These are phyloP conservation scores for Neonothopanus nambi DNA, from an alignment of 1,284 basidiomycete genomes.

Conservation along the genomic window DNA sequence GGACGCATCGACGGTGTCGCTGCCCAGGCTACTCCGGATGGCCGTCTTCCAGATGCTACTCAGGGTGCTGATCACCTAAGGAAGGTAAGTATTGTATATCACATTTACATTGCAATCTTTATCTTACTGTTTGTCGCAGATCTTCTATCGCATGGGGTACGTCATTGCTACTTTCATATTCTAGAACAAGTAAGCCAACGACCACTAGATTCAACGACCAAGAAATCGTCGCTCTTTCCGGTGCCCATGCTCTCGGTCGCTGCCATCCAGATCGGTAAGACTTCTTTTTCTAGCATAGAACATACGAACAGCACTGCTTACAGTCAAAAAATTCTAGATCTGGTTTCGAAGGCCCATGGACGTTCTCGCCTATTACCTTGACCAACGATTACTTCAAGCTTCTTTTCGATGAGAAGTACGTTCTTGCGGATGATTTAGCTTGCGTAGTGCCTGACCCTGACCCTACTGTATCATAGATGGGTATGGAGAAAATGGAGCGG, in stretches of 20 bases:
- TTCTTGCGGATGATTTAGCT: conserved; percentile 10
- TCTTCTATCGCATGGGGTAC: conserved; percentile 90
- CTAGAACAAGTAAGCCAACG: conserved; percentile 26
- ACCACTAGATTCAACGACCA: conserved; percentile 84
- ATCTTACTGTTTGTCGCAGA: conserved; percentile 39
- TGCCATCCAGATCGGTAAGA: conserved; percentile 79
- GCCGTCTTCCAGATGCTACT: conserved; percentile 89
- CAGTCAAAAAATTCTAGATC: conserved; percentile 51
- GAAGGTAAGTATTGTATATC: conserved; percentile 44
- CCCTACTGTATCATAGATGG: no score
- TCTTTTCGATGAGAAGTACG: conserved; percentile 84
- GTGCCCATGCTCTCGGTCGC: conserved; percentile 94
- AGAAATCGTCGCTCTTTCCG: conserved; percentile 92
- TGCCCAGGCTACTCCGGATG: conserved; percentile 84
- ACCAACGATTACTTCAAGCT: conserved; percentile 92
- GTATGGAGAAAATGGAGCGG: conserved; percentile 88
- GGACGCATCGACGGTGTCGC: conserved; percentile 85
- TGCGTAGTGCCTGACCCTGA: no score
- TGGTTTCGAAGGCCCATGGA: conserved; percentile 91
- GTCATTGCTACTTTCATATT: conserved; percentile 15
- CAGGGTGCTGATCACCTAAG: conserved; percentile 88
- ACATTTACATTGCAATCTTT: conserved; percentile 3
- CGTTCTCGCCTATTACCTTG: conserved; percentile 84
- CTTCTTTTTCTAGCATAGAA: not conserved
- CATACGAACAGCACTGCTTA: not conserved